A percentile compares a stretch with the other conserved stretches of the same genome.
phyloP scores from a whole-genome alignment of 192 early-diverging fungal genomes.

The Pilaira anomala region DNA sequence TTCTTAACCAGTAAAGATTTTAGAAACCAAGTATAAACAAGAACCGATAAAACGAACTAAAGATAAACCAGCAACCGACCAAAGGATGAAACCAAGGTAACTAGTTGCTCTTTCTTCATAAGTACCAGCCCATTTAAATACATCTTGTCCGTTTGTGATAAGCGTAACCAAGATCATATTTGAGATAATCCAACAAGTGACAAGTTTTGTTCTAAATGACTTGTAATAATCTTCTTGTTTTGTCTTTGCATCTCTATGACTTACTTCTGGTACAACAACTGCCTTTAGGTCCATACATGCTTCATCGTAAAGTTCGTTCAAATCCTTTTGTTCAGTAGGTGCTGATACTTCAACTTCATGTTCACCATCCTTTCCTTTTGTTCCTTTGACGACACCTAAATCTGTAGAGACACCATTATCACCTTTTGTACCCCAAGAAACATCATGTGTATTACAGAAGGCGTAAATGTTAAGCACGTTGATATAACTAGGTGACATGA shows the following conservation, averaged over 20 bases:
- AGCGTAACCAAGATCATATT: conserved; percentile 65
- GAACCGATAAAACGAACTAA: conserved; percentile 67
- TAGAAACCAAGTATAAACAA: conserved; percentile 62
- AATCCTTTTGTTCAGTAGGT: conserved; percentile 66
- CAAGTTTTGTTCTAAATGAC: conserved; percentile 72
- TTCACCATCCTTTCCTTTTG: conserved; percentile 43
- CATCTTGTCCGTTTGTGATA: conserved; percentile 52
- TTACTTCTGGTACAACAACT: conserved; percentile 35
- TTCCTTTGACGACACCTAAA: conserved; percentile 51
- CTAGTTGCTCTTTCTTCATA: conserved; percentile 36
- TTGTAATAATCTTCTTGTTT: conserved; percentile 59
- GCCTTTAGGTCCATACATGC: conserved; percentile 59
- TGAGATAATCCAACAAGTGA: conserved; percentile 71
- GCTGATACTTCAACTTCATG: conserved; percentile 48
- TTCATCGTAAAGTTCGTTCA: conserved; percentile 82
- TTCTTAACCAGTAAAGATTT: conserved; percentile 49
- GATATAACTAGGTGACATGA: conserved; percentile 74
- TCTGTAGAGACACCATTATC: conserved; percentile 56
- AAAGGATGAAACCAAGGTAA: conserved; percentile 72
- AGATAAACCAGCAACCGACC: conserved; percentile 68
- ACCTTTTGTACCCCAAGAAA: conserved; percentile 84
- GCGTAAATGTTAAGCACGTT: conserved; percentile 83
- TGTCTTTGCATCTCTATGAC: conserved; percentile 61
- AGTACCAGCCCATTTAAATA: conserved; percentile 30
- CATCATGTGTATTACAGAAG: conserved; percentile 84